Base-by-base conservation (phyloP, 2,329 filamentous ascomycete genomes). In the Apiospora arundinis region DNA sequence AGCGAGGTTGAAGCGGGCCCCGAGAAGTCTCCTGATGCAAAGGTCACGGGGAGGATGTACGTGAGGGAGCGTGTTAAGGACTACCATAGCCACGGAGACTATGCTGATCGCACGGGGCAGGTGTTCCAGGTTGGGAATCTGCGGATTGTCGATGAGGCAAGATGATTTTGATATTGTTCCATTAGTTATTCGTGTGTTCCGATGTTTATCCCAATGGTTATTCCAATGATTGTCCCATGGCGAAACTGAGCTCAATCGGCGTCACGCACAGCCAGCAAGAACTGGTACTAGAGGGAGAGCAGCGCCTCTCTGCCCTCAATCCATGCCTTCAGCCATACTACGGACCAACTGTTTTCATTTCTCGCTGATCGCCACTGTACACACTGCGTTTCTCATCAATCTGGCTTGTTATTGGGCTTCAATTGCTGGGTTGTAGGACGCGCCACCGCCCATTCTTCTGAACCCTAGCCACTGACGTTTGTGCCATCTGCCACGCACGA, bases 11-110 rank as follows among this genome's bases (percentile, higher is more conserved):
- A 14, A 37, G 18, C 11, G 7, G 67, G 67, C 18, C 71, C 78
- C 69, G 68, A 72, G 1, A 67, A 78, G 21, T 80, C 79, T 2
- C 70, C 76, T 11, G 77, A 71, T 1, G 73, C 73, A 52, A 78
- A 80, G 6, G 80, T 84, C 7, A 79, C 79, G 37, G 82, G 82
- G 0, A 60, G 82, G 37, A 78, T 83, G 73, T 84, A 84, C 75
- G 82, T 84, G 45, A 76, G 82, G 23, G 80, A 82, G 70, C 75
- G 82, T 40, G 82, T 84, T 1, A 83, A 80, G 77, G 77, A 82
- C 63, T 83, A 83, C 70, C 82, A 83, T 67, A 73, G 83, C 67
- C 80, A 82, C 65, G 77, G 73, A 1, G 79, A 83, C 44, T 83
- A 83, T 72, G 80, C 78, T 0, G 80, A 83, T 70, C 81, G 78